These are phyloP conservation scores for Metschnikowia matae DNA, from an alignment of 805 yeast genomes.

Conservation along the genomic window DNA sequence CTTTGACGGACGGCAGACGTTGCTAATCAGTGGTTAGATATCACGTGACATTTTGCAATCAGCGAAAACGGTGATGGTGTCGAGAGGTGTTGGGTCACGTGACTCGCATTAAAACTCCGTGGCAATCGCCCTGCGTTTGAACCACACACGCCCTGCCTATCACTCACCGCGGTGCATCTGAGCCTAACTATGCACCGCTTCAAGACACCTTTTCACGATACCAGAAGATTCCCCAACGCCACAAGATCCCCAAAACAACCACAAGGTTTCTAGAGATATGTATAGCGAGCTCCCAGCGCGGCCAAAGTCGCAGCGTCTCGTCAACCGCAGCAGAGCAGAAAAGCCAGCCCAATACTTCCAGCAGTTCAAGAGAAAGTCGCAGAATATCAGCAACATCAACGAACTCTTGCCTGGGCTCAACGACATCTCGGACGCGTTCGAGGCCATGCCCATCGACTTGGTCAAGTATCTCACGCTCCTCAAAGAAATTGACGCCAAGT, in stretches of 20 bases:
- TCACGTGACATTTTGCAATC: slow-evolving; percentile 21
- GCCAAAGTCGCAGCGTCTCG: slow-evolving; percentile 32
- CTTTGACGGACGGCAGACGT: not conserved
- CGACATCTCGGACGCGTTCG: slow-evolving; percentile 86
- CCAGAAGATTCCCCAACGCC: not conserved
- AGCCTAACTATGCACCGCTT: too few species aligned
- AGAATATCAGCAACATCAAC: slow-evolving; percentile 29
- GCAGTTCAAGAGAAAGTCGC: slow-evolving; percentile 33
- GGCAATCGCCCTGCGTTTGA: not conserved
- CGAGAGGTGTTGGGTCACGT: slow-evolving; percentile 1
- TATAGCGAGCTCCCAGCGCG: slow-evolving; percentile 27
- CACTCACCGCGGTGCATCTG: not conserved
- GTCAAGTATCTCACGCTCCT: slow-evolving; percentile 81
- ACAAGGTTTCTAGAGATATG: slow-evolving; percentile 7
- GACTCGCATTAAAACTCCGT: not conserved
- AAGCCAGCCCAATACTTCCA: slow-evolving; percentile 27
- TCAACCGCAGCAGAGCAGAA: slow-evolving; percentile 21
- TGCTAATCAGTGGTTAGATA: not conserved
- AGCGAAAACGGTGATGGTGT: not conserved
- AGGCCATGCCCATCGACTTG: slow-evolving; percentile 81
- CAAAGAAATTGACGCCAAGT: slow-evolving; percentile 93
- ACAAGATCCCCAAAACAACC: not conserved
- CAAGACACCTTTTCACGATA: not conserved
- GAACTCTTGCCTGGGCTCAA: slow-evolving; percentile 73
- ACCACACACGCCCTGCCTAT: slow-evolving; percentile 2